Base-by-base conservation (phyloP, 352 stramenopile species). In the Phytophthora pini region DNA sequence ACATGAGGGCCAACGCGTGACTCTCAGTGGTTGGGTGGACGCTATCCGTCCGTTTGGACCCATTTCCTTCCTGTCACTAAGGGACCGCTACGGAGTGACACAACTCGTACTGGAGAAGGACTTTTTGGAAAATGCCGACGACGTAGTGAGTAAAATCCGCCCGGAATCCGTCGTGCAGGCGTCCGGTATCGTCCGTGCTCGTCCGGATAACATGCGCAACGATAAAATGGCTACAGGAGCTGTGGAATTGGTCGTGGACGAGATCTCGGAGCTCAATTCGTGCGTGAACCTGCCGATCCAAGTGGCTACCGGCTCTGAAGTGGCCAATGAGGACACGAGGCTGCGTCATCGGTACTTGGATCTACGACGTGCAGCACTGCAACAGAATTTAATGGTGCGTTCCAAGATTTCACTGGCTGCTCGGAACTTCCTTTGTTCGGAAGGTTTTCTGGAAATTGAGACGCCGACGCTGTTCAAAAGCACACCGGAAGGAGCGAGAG, bases 401-500 rank as follows among this genome's bases (percentile, higher is more conserved):
- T 92, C 87, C 29, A 55, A 89, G 29, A 77, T 95, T 12, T 82
- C 84, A 15, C 65, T 96, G 12, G 80, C 81, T 36, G 82, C 82
- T 17, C 86, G 86, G 26, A 90, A 88, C 56, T 93, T 88, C 46
- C 50, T 91, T 15, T 87, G 86, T 24, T 71, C 58, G 0, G 72
- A 95, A 32, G 82, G 78, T 0, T 97, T 95, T 61, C 40, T 96
- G 0, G 89, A 97, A 62, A 93, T 97, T 40, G 89, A 97, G 74
- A 97, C 89, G 20, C 88, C 89, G 8, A 92, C 87, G 49, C 74
- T 97, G 15, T 96, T 96, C 62, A 96, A 95, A 70, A 90, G 77
- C 59, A 97, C 88, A 20, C 89, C 89, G 1, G 89, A 97, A 72
- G 89, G 89, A 1, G 88, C 89, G 3, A 69, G 89, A 9, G 89